Base-by-base conservation (phyloP, 2,329 filamentous ascomycete genomes). In the Aspergillus alliaceus region DNA sequence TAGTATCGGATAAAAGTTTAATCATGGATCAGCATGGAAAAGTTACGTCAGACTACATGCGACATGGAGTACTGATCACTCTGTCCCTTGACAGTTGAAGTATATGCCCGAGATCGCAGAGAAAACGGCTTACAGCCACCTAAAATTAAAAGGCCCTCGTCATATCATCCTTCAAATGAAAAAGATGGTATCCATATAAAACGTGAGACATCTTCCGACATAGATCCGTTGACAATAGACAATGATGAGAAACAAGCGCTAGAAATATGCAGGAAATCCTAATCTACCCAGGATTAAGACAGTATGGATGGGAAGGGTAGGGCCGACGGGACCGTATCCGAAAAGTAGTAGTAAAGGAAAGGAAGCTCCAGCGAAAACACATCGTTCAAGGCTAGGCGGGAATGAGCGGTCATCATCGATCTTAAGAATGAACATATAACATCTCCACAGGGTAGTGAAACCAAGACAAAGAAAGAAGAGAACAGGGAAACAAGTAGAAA, bases 401-500 rank as follows among this genome's bases (percentile, higher is more conserved):
- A 58, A 57, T 25, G 53, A 54, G 39, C 56, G 31, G 50, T 62
- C 69, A 71, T 71, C 73, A 67, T 71, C 7, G n/a, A 32, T 29
- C 7, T 48, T 31, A 32, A 18, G 8, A 27, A 14, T 31, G 32
- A 27, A 14, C 2, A 47, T 29, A 31, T 31, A 14, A 25, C 24
- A 48, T 22, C 44, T 11, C 27, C 18, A 22, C n/a, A 22, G 8
- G 14, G 44, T 20, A 48, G 4, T n/a, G 18, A 48, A 15, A 31
- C 15, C 9, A 63, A 69, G 59, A 65, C 66, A 59, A 63, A 65
- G 59, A 48, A 52, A 58, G 65, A 53, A 59, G 57, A 66, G 51
- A 58, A 62, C 68, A 66, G 54, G 61, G 60, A 64, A 42, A 42
- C 18, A 35, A 31, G 20, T 11, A 18, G 29, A 50, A 25, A 51